Percentiles rank a stretch among this genome's conserved stretches.
phyloP scores from a whole-genome alignment of 169 alveolate species.

The Plasmodium sp. region DNA sequence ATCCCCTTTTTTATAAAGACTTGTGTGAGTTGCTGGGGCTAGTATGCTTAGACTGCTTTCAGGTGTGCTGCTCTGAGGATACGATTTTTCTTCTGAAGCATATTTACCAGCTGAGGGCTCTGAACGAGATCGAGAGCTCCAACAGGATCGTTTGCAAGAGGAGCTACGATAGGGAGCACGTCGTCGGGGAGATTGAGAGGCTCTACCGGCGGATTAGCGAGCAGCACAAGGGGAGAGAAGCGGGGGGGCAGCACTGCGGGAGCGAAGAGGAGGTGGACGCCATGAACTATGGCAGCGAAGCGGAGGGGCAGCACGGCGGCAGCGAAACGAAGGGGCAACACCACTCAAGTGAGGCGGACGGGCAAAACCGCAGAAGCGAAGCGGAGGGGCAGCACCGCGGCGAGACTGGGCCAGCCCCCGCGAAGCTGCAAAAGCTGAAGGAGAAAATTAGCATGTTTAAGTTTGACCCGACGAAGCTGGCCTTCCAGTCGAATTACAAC shows the following conservation, averaged over 20 bases:
- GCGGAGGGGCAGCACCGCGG: not conserved
- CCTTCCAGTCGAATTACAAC: conserved; percentile 43
- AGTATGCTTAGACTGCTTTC: conserved; percentile 85
- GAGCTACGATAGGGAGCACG: conserved; percentile 62
- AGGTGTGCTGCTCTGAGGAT: conserved; percentile 76
- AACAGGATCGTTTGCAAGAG: conserved; percentile 49
- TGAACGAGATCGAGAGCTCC: conserved; percentile 75
- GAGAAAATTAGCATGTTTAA: conserved; percentile 44
- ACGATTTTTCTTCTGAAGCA: conserved; percentile 72
- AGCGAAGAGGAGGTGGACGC: conserved; percentile 44
- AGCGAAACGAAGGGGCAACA: not conserved
- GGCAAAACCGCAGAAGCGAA: not conserved
- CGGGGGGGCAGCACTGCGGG: not conserved
- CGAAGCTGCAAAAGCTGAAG: not conserved
- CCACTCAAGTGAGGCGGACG: conserved; percentile 26
- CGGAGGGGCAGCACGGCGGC: not conserved
- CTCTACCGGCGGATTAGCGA: conserved; percentile 47
- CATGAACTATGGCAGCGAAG: not conserved
- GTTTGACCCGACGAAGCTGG: conserved; percentile 29
- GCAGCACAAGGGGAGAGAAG: not conserved
- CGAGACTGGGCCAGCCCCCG: no score
- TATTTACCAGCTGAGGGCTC: conserved; percentile 75
- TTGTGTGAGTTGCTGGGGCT: conserved; percentile 91
- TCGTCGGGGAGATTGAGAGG: conserved; percentile 46
- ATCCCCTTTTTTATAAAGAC: conserved; percentile 93